Evolutionary conservation across 1,284 basidiomycete species (phyloP).

Genomic region (Cryptococcus sp.): DNA sequence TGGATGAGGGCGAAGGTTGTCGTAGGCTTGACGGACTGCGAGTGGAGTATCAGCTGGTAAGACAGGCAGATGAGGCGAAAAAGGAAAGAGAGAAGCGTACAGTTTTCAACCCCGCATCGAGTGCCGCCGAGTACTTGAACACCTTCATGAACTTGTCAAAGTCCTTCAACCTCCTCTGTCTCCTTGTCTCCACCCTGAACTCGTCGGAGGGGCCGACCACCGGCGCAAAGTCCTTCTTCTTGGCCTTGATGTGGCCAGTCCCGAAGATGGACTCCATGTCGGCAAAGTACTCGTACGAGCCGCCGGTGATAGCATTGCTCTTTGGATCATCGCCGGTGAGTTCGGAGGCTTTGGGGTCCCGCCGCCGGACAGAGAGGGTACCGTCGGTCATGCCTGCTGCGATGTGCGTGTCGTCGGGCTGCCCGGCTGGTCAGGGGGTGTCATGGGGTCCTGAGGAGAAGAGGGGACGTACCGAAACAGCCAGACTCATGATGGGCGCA

Average conservation of each 20-base stretch:
- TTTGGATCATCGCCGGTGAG: constrained; percentile 52
- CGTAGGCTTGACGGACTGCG: constrained; percentile 68
- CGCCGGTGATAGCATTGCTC: constrained; percentile 56
- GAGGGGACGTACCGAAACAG: constrained; percentile 67
- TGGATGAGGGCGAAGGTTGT: constrained; percentile 88
- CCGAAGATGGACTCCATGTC: constrained; percentile 61
- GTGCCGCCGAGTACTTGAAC: constrained; percentile 92
- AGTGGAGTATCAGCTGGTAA: constrained; percentile 7
- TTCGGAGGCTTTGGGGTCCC: constrained; percentile 72
- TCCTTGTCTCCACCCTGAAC: constrained; percentile 68
- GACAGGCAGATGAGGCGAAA: too few species aligned
- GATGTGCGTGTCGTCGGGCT: constrained; percentile 96
- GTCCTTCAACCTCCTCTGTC: constrained; percentile 70
- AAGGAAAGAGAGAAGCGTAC: constrained; percentile 51
- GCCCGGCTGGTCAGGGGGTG: not conserved
- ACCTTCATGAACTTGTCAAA: constrained; percentile 87
- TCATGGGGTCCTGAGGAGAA: not conserved
- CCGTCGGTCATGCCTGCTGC: constrained; percentile 96
- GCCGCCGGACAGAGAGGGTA: constrained; percentile 80
- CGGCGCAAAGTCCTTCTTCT: constrained; percentile 53
- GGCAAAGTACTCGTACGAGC: constrained; percentile 68
- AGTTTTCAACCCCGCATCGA: constrained; percentile 83
- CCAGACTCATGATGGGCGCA: constrained; percentile 83
- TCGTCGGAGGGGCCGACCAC: constrained; percentile 61
- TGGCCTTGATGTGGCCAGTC: constrained; percentile 58